Base-by-base conservation (phyloP, 306 rosid genomes). In the Glycine soja region DNA sequence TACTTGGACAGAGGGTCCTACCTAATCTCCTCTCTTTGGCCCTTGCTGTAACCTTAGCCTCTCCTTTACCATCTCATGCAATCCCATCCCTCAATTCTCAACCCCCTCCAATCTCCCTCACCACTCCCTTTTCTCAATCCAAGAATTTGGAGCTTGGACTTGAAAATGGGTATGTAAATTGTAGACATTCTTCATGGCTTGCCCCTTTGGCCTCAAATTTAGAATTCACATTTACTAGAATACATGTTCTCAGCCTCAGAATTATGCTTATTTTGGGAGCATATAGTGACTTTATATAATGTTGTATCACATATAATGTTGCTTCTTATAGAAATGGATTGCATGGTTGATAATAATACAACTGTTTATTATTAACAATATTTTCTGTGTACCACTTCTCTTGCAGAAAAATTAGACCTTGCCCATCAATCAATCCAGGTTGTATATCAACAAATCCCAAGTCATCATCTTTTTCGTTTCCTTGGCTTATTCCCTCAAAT, bases 121-220 rank as follows among this genome's bases (percentile, higher is more conserved):
- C 97, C 59, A 95, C 99, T 50, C 99, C 99, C 4, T 95, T 95
- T 40, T 90, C 99, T 67, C 95, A 93, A 63, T 83, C 99, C 78
- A 93, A 91, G 80, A 86, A 75, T 81, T 83, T 95, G 75, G 75
- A 86, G 67, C 63, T 84, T 66, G 99, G 99, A 10, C 89, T 91
- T 2, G 91, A 91, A 86, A 85, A 93, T 81, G 99, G 99, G 97
- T 92, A 86, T 46, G 80, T 74, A 0, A 32, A 24, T 24, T 24
- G 30, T 24, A 24, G 30, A 3, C 10, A 15, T 68, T 80, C 81
- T 24, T 24, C 30, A 24, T 24, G 30, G 30, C 30, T 0, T 24
- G 30, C 30, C 30, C 30, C 30, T 24, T 24, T 24, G 30, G 46
- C 72, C 72, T 66, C 54, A 51, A 24, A 24, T 24, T 24, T 36